A percentile compares a stretch with the other conserved stretches of the same genome.
Conservation (phyloP, 2,329 filamentous ascomycete genomes). For the Fusarium brevicatenulatum region DNA sequence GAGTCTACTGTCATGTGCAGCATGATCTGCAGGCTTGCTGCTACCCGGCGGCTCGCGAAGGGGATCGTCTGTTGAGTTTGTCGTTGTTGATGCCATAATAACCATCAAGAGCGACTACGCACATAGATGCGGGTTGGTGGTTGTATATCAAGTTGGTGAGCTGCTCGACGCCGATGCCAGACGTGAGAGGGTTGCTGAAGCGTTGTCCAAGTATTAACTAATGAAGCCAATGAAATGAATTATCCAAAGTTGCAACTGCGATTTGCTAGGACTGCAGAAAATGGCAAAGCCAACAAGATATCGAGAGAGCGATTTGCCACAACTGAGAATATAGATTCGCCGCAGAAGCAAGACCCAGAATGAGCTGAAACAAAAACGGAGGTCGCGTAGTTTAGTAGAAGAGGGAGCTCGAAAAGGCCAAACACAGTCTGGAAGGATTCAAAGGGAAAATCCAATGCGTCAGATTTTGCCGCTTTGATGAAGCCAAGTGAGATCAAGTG, state of each 20-base stretch:
- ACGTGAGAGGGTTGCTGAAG: neutral
- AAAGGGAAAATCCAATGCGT: constrained; percentile 11
- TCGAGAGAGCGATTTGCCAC: constrained; percentile 14
- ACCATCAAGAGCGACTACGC: constrained; percentile 5
- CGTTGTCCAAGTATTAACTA: neutral
- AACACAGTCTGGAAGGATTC: neutral
- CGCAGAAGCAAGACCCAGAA: neutral
- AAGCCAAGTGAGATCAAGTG: constrained; percentile 18
- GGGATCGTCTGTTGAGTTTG: constrained; percentile 19
- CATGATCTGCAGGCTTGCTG: neutral
- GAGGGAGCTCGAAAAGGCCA: neutral
- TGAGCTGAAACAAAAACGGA: neutral
- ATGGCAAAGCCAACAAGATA: neutral
- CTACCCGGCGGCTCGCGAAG: constrained; percentile 32
- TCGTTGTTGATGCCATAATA: constrained; percentile 25
- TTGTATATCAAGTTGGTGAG: neutral
- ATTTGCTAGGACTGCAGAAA: neutral
- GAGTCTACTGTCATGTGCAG: neutral
- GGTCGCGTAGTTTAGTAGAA: neutral
- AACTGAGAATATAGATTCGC: neutral
- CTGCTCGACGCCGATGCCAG: constrained; percentile 3
- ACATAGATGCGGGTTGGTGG: constrained; percentile 16
- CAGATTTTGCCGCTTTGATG: constrained; percentile 25
- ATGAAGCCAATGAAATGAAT: neutral
- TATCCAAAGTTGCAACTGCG: neutral